Evolutionary conservation across 2,329 filamentous ascomycete species (phyloP).

Genomic region (Alternaria triticina): DNA sequence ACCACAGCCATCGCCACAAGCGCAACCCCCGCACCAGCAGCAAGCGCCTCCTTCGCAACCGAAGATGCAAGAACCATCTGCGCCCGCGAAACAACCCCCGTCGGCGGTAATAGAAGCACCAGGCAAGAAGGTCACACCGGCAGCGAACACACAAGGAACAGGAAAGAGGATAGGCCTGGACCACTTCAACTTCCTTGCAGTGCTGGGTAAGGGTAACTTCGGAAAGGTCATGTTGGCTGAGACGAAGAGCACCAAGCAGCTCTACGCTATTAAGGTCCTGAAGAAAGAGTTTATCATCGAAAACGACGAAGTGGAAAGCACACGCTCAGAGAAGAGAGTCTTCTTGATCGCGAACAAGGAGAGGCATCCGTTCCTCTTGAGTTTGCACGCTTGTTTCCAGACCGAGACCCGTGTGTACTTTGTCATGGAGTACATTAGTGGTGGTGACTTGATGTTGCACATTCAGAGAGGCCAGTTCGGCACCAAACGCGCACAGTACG

Average conservation of each 20-base stretch:
- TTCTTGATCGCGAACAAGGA: slow-evolving; percentile 98
- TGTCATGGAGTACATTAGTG: slow-evolving; percentile 99
- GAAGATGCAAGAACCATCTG: slow-evolving; percentile 26
- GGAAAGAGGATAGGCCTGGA: slow-evolving; percentile 90
- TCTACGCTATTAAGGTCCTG: slow-evolving; percentile 98
- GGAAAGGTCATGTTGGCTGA: slow-evolving; percentile 99
- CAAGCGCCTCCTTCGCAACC: slow-evolving; percentile 53
- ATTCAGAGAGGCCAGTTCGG: slow-evolving; percentile 97
- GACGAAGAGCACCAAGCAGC: slow-evolving; percentile 86
- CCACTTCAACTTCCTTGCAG: slow-evolving; percentile 98
- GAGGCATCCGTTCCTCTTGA: slow-evolving; percentile 93
- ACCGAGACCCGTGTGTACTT: slow-evolving; percentile 98
- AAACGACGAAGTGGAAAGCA: slow-evolving; percentile 98
- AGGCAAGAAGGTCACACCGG: slow-evolving; percentile 67
- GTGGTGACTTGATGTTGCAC: slow-evolving; percentile 98
- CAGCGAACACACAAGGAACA: slow-evolving; percentile 71
- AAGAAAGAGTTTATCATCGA: slow-evolving; percentile 99
- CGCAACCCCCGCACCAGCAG: slow-evolving; percentile 60
- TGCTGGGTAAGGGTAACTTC: slow-evolving; percentile 98
- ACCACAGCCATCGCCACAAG: slow-evolving; percentile 55
- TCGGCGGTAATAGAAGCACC: slow-evolving; percentile 41
- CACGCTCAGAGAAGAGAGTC: slow-evolving; percentile 94
- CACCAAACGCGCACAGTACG: slow-evolving; percentile 91
- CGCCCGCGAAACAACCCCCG: slow-evolving; percentile 44
- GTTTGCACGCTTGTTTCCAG: slow-evolving; percentile 96